Conservation (phyloP, 768 basidiomycete genomes). For the Leccinum variicolor region DNA sequence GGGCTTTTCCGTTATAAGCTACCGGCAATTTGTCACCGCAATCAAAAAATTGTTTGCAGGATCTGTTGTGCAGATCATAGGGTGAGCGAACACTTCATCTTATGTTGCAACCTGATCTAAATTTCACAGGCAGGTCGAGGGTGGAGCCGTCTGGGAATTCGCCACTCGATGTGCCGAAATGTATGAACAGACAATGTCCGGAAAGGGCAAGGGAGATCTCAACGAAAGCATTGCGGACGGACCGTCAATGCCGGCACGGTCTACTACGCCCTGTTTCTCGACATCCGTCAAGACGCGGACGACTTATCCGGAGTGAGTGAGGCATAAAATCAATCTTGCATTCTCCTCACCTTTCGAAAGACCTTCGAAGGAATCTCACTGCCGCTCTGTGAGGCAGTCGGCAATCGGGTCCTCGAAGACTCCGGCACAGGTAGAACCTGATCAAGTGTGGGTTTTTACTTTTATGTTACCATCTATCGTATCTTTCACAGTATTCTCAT, state of each 20-base stretch:
- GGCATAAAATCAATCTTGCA: not conserved
- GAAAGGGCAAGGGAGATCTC: not conserved
- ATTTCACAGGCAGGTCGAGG: slow-evolving; percentile 11
- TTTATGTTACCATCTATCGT: not conserved
- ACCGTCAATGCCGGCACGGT: not conserved
- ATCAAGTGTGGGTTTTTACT: slow-evolving; percentile 53
- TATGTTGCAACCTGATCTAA: not conserved
- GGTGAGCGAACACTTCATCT: slow-evolving; percentile 13
- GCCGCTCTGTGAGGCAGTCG: slow-evolving; percentile 37
- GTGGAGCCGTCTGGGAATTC: slow-evolving; percentile 14
- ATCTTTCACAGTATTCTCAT: slow-evolving; percentile 63
- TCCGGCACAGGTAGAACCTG: slow-evolving; percentile 40
- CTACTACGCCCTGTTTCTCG: slow-evolving; percentile 16
- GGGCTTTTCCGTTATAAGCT: slow-evolving; percentile 17
- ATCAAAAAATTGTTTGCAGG: not conserved
- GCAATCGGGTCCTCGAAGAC: slow-evolving; percentile 15
- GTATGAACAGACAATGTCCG: slow-evolving; percentile 8
- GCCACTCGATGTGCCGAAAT: slow-evolving; percentile 1
- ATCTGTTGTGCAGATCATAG: not conserved
- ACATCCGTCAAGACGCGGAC: slow-evolving; percentile 13
- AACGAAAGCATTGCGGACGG: not conserved
- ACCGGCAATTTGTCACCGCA: slow-evolving; percentile 19
- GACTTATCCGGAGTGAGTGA: slow-evolving; percentile 14
- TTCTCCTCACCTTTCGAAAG: slow-evolving; percentile 11
- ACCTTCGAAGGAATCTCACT: slow-evolving; percentile 10